Conservation (phyloP, 352 stramenopile genomes). For the Pythium angustatum region DNA sequence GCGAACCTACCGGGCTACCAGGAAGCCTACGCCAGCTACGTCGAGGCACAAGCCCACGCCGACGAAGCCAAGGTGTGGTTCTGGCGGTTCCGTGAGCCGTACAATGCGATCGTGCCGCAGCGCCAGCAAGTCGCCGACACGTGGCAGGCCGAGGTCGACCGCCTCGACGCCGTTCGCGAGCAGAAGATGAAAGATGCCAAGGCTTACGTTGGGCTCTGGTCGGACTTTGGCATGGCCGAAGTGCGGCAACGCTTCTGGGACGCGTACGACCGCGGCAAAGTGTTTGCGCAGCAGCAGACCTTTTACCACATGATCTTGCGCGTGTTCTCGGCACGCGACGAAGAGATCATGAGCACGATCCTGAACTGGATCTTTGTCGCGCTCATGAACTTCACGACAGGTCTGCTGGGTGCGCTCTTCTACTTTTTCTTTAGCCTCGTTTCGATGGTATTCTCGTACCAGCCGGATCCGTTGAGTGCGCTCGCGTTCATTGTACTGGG, state of each 20-base stretch:
- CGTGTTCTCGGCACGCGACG: conserved; percentile 66
- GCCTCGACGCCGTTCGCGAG: conserved; percentile 55
- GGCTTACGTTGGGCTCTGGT: conserved; percentile 77
- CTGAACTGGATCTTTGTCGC: conserved; percentile 85
- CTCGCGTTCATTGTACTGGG: conserved; percentile 72
- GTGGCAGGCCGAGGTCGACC: conserved; percentile 58
- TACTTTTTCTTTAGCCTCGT: conserved; percentile 87
- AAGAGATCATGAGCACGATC: conserved; percentile 75
- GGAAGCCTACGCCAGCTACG: conserved; percentile 58
- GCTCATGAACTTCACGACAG: conserved; percentile 89
- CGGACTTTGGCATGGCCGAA: conserved; percentile 79
- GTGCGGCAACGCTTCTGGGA: conserved; percentile 77
- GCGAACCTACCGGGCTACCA: conserved; percentile 81
- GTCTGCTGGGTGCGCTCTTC: conserved; percentile 73
- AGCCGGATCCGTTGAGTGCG: conserved; percentile 76
- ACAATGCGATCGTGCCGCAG: conserved; percentile 53
- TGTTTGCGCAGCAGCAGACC: conserved; percentile 86
- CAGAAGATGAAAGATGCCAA: conserved; percentile 82
- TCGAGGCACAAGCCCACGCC: conserved; percentile 51
- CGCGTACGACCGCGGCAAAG: conserved; percentile 81
- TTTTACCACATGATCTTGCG: conserved; percentile 87
- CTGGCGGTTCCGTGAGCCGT: conserved; percentile 83
- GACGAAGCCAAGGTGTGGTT: conserved; percentile 87
- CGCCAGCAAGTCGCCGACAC: conserved; percentile 60
- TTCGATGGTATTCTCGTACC: conserved; percentile 83